Base-by-base conservation (phyloP, 495 filamentous ascomycete genomes). In the Aspergillus cristatus region DNA sequence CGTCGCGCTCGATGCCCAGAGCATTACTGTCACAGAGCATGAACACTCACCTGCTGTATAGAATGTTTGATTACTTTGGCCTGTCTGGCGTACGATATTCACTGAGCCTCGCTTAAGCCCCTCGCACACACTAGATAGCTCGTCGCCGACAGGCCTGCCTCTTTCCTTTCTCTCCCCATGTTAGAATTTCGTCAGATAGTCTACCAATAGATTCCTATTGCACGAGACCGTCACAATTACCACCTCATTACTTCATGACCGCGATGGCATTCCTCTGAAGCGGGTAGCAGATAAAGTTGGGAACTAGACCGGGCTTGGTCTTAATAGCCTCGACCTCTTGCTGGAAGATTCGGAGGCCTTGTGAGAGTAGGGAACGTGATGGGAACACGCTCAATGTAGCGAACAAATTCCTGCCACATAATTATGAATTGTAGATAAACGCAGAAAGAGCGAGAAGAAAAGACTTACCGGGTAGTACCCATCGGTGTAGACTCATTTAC, bases 1-100 rank as follows among this genome's bases (percentile, higher is more conserved):
- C 45, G 11, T 50, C 41, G 3, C 35, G 12, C 7, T 45, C 43
- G 3, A 58, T 48, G 7, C 54, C 54, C 1, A 58, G 30, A n/a
- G 54, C 46, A 42, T n/a, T n/a, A n/a, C n/a, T n/a, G n/a, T n/a
- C n/a, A n/a, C n/a, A n/a, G n/a, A n/a, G n/a, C n/a, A n/a, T n/a
- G n/a, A n/a, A n/a, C n/a, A n/a, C n/a, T n/a, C n/a, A n/a, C n/a
- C n/a, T n/a, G n/a, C n/a, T n/a, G n/a, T n/a, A n/a, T n/a, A n/a
- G n/a, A n/a, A n/a, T n/a, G n/a, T n/a, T n/a, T n/a, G n/a, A n/a
- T n/a, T n/a, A n/a, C n/a, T n/a, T n/a, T n/a, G n/a, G n/a, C n/a
- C n/a, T n/a, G n/a, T n/a, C n/a, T n/a, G n/a, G n/a, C n/a, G n/a
- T n/a, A n/a, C n/a, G n/a, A n/a, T n/a, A n/a, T n/a, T n/a, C n/a